phyloP scores from a whole-genome alignment of 768 basidiomycete species.

The Lactifluus hygrophoroides region DNA sequence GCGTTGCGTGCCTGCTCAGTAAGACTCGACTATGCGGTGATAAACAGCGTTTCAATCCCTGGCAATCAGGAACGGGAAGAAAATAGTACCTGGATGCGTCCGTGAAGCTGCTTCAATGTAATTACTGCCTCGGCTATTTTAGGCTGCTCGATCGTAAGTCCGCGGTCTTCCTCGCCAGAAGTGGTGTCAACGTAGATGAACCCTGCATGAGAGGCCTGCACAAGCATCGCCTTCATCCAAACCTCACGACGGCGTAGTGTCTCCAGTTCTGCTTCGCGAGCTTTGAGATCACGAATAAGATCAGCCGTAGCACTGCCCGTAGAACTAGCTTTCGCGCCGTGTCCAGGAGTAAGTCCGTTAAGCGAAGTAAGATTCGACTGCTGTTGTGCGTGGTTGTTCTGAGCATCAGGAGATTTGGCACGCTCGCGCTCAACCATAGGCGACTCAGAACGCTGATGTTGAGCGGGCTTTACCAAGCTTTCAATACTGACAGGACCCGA shows the following conservation, averaged over 20 bases:
- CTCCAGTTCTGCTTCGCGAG: conserved; percentile 77
- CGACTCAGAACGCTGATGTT: conserved; percentile 50
- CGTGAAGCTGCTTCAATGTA: conserved; percentile 81
- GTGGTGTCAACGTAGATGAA: conserved; percentile 53
- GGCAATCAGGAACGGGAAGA: neutral
- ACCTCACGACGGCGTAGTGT: conserved; percentile 62
- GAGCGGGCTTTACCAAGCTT: conserved; percentile 44
- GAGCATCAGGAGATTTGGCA: conserved; percentile 49
- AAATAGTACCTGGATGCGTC: conserved; percentile 68
- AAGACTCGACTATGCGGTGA: conserved; percentile 47
- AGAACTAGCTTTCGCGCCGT: conserved; percentile 42
- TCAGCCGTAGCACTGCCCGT: conserved; percentile 68
- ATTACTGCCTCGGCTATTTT: conserved; percentile 64
- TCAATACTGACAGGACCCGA: conserved; percentile 39
- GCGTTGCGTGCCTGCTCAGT: conserved; percentile 66
- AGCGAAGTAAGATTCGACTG: conserved; percentile 30
- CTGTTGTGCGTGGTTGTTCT: conserved; percentile 47
- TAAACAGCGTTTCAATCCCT: neutral
- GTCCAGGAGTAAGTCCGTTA: conserved; percentile 42
- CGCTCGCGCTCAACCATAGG: conserved; percentile 43
- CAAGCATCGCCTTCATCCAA: conserved; percentile 81
- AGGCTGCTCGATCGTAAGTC: conserved; percentile 36
- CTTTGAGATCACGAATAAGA: conserved; percentile 68
- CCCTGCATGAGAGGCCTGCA: conserved; percentile 67
- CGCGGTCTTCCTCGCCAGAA: conserved; percentile 35